Evolutionary conservation across 2,329 filamentous ascomycete species (phyloP).

Genomic region (Leptographium flavum): DNA sequence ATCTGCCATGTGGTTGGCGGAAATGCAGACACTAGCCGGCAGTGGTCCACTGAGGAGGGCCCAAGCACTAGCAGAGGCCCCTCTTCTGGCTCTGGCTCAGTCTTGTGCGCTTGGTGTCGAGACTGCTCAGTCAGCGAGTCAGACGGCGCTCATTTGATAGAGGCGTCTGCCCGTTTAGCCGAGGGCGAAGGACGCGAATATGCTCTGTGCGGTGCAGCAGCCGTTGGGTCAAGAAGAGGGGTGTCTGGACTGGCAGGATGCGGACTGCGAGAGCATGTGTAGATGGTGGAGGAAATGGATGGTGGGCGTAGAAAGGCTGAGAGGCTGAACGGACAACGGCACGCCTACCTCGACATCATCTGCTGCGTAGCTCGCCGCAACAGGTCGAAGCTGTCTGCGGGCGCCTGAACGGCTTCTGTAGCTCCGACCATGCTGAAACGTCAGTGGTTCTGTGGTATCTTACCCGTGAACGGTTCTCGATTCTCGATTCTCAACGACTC

Average conservation of each 20-base stretch:
- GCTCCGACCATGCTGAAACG: conserved; percentile 38
- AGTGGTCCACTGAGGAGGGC: neutral
- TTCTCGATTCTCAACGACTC: no score
- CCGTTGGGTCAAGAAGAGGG: no score
- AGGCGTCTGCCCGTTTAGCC: no score
- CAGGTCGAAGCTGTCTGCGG: conserved; percentile 31
- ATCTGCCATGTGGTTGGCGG: neutral
- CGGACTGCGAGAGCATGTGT: no score
- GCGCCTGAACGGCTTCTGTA: conserved; percentile 20
- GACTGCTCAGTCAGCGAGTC: conserved; percentile 17
- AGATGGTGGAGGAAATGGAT: neutral
- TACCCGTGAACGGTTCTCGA: no score
- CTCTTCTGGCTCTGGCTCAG: neutral
- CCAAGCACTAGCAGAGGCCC: neutral
- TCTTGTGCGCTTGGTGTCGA: neutral
- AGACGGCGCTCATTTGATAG: conserved; percentile 12
- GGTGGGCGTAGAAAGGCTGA: no score
- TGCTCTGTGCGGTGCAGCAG: no score
- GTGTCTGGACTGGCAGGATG: no score
- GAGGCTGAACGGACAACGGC: neutral
- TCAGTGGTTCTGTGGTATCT: no score
- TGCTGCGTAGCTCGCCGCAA: conserved; percentile 46
- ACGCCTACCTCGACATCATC: conserved; percentile 46
- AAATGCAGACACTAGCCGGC: no score
- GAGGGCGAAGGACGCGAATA: no score